Percentiles rank a stretch among this genome's conserved stretches.
phyloP scores from a whole-genome alignment of 805 yeast species.

The Yamadazyma olivae region DNA sequence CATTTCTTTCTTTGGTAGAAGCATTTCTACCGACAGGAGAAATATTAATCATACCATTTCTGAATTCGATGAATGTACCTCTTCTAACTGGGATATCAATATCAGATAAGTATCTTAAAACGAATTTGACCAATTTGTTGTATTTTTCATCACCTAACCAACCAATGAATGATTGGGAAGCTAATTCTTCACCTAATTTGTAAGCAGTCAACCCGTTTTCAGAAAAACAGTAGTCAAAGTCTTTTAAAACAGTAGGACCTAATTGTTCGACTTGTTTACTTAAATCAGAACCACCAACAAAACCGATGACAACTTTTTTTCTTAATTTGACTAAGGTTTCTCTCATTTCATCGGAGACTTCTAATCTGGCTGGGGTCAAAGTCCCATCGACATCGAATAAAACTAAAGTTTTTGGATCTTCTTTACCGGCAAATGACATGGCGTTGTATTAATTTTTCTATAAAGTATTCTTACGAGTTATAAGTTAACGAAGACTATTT shows the following conservation, averaged over 20 bases:
- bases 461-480: not conserved
- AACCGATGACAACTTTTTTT: slow-evolving; percentile 91
- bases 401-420: slow-evolving; percentile 82
- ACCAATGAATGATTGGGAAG: slow-evolving; percentile 88
- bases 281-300: slow-evolving; percentile 96
- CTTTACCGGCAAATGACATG: slow-evolving; percentile 68
- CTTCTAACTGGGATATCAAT: slow-evolving; percentile 94
- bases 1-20: slow-evolving; percentile 88
- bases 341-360: slow-evolving; percentile 73
- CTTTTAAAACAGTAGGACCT: slow-evolving; percentile 69
- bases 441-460: not conserved
- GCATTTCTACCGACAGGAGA: slow-evolving; percentile 99
- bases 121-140: slow-evolving; percentile 82
- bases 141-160: slow-evolving; percentile 97
- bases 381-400: slow-evolving; percentile 99
- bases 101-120: slow-evolving; percentile 78
- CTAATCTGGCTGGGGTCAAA: slow-evolving; percentile 92
- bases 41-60: slow-evolving; percentile 98
- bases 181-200: slow-evolving; percentile 82
- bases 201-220: slow-evolving; percentile 99
- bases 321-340: slow-evolving; percentile 69
- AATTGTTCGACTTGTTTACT: slow-evolving; percentile 94
- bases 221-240: slow-evolving; percentile 93
- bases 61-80: slow-evolving; percentile 98
- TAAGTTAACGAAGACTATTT: too few species aligned